Evolutionary conservation across 164 flowering plant species (phyloP), one percentile per base, ranked within the genome.

Genomic region (Litsea cubeba): DNA sequence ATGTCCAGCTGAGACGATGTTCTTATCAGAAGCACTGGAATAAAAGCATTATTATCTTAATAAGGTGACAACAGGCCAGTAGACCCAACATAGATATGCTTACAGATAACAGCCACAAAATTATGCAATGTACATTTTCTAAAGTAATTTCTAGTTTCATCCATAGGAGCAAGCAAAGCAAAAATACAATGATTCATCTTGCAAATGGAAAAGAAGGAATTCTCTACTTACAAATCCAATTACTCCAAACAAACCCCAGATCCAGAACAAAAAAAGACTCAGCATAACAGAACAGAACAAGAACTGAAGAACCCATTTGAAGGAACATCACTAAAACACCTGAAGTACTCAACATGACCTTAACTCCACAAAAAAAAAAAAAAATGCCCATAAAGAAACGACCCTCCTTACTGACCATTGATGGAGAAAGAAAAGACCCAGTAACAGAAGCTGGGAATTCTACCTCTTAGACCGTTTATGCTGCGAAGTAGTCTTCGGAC

Each of bases 391-490:
- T 7, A 40, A 40, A 40, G 46, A 40, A 40, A 40, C 10, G 8
- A 40, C 10, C 46, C 46, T 40, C 46, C 46, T 40, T 40, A 40
- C 46, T 5, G 46, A 40, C 46, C 46, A 40, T 40, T 40, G 46
- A 54, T 11, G 60, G n/a, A 54, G 18, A 54, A 54, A 54, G n/a
- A 54, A 20, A 15, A 54, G 60, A 54, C 46, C 46, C 46, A 40
- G 46, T 40, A 40, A 11, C 46, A 40, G 11, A 40, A 40, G 46
- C 46, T 40, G 11, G 46, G 46, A 57, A 50, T 62, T 5, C 66
- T 50, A 89, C 94, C 97, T 91, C 77, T 81, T 91, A 68, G 91
- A 83, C 54, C 94, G 89, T 77, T 82, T 90, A 72, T 91, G 94
- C 3, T 79, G 87, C 28, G 75, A 68, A 74, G 76, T 79, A 76